These are phyloP conservation scores for Plantago elongata DNA, from an alignment of 257 asterid genomes.

Conservation along the genomic window DNA sequence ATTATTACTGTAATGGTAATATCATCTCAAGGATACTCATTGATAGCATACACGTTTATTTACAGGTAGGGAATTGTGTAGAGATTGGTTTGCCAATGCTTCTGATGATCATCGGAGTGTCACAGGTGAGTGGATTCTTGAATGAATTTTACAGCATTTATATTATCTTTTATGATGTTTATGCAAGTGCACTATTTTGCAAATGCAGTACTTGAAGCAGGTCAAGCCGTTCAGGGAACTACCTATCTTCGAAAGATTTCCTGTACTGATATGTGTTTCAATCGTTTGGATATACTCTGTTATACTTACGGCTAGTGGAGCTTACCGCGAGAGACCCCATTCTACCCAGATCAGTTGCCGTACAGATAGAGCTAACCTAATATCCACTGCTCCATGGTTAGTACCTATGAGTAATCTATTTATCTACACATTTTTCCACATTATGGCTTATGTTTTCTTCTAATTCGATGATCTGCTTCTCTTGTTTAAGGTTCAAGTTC, in stretches of 20 bases:
- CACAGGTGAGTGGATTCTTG: conserved; percentile 59
- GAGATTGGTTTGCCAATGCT: conserved; percentile 96
- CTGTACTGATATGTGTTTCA: conserved; percentile 66
- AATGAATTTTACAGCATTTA: not conserved
- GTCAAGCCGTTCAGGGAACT: conserved; percentile 77
- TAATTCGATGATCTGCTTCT: conserved; percentile 15
- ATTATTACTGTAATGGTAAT: too few relatives aligned
- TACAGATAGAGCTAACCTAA: conserved; percentile 75
- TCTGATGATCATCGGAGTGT: conserved; percentile 66
- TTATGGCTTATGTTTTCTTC: not conserved
- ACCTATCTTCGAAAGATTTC: conserved; percentile 90
- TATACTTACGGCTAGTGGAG: conserved; percentile 87
- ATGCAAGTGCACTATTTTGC: conserved; percentile 21
- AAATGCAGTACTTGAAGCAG: conserved; percentile 89
- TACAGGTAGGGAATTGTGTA: conserved; percentile 90
- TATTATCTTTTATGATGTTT: conserved; percentile 21
- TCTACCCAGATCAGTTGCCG: conserved; percentile 76
- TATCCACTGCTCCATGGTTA: conserved; percentile 93
- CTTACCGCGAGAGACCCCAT: conserved; percentile 54
- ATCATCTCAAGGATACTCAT: too few relatives aligned
- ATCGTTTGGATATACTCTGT: conserved; percentile 80
- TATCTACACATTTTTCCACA: not conserved
- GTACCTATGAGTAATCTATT: conserved; percentile 15
- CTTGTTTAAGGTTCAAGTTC: conserved; percentile 68
- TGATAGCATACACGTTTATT: conserved; percentile 7